Conservation (phyloP, 495 filamentous ascomycete species). For the Daldinia vernicosa region DNA sequence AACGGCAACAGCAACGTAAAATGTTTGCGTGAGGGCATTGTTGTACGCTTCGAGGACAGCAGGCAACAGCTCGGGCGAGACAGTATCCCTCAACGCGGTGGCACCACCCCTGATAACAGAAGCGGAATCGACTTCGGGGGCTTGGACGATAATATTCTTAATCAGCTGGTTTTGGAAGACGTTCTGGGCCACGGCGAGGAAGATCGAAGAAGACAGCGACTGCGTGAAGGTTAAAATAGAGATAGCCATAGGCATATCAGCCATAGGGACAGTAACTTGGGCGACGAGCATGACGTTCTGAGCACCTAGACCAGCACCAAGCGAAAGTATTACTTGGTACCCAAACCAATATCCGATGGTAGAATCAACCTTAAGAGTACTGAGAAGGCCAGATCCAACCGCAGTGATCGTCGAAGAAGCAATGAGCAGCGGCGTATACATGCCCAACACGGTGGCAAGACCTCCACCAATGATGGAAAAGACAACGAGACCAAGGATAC, state of each 20-base stretch:
- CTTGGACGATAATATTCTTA: constrained; percentile 10
- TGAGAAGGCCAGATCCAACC: constrained; percentile 77
- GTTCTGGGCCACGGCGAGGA: constrained; percentile 22
- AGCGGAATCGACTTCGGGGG: constrained; percentile 7
- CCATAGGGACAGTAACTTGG: constrained; percentile 20
- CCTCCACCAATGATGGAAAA: constrained; percentile 69
- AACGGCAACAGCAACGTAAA: constrained; percentile 74
- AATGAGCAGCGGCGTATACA: constrained; percentile 65
- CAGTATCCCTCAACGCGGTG: constrained; percentile 60
- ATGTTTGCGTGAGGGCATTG: constrained; percentile 69
- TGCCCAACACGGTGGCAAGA: constrained; percentile 64
- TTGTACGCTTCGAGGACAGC: constrained; percentile 76
- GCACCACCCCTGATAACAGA: constrained; percentile 15
- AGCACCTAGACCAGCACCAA: constrained; percentile 64
- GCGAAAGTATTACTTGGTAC: constrained; percentile 74
- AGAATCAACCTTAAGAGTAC: constrained; percentile 67
- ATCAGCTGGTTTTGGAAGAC: constrained; percentile 27
- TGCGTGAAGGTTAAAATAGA: constrained; percentile 29
- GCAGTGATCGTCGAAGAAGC: constrained; percentile 56
- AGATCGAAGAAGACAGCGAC: constrained; percentile 21
- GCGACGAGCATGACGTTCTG: constrained; percentile 32
- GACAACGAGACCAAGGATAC: constrained; percentile 71
- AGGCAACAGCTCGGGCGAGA: constrained; percentile 58
- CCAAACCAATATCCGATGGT: constrained; percentile 73
- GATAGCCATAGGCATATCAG: constrained; percentile 20